phyloP scores from a whole-genome alignment of 2,329 filamentous ascomycete species.

The Nemania abortiva region DNA sequence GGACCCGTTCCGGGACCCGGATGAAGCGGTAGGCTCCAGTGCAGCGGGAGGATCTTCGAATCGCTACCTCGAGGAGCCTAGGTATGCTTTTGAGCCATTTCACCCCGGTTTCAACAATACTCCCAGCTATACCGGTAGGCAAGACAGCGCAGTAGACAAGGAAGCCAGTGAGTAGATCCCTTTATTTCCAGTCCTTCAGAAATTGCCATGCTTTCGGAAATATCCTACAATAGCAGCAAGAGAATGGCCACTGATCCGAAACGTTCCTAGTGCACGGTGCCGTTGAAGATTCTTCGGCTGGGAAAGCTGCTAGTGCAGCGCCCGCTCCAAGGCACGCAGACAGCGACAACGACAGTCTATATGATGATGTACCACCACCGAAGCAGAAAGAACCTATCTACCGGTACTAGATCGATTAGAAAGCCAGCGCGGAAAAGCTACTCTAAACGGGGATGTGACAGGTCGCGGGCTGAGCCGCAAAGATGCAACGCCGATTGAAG shows the following conservation, averaged over 20 bases:
- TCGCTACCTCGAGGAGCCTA: constrained; percentile 44
- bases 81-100: constrained; percentile 52
- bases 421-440: not conserved
- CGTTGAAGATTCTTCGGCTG: constrained; percentile 38
- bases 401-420: constrained; percentile 47
- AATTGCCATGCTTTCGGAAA: not conserved
- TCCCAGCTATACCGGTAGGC: constrained; percentile 54
- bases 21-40: constrained; percentile 41
- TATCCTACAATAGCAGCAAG: not conserved
- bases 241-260: constrained; percentile 15
- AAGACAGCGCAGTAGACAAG: constrained; percentile 58
- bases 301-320: constrained; percentile 25
- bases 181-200: not conserved
- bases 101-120: constrained; percentile 53
- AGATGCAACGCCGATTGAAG: not conserved
- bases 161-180: constrained; percentile 49
- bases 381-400: constrained; percentile 56
- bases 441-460: not conserved
- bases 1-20: constrained; percentile 55
- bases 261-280: constrained; percentile 54
- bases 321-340: constrained; percentile 16
- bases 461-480: not conserved
- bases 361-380: constrained; percentile 53
- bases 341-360: constrained; percentile 54
- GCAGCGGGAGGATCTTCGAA: constrained; percentile 41